Evolutionary conservation across 2,329 filamentous ascomycete genomes (phyloP), one percentile per base, ranked within the genome.

Genomic region (Orbilia quercus): DNA sequence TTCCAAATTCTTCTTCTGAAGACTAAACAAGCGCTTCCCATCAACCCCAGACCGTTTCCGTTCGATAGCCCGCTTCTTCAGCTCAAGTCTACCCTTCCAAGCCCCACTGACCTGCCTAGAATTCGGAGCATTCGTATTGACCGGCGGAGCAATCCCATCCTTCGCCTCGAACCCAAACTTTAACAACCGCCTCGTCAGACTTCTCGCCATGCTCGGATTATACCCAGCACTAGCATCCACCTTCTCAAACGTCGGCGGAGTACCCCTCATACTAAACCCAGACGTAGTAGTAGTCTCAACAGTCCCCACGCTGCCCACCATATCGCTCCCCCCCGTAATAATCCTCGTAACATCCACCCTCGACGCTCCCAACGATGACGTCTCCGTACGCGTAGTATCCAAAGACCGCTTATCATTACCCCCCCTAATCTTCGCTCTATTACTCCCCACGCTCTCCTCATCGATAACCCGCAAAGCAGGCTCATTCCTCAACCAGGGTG

Each of bases 181-280:
- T 25, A 72, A 58, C n/a, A 72, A 45, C 5, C 67, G 44, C 18
- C 67, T 64, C 6, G 67, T 72, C 28, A 72, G 36, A 54, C 67
- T 72, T 45, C 59, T 51, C 28, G 59, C 67, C 67, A 72, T 60
- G 14, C 25, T 72, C 2, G 67, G 67, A 55, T 72, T 72, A 50
- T 72, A 72, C 53, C 45, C 51, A 16, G 62, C 53, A 9, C 34
- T 53, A 2, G 36, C 22, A 50, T 65, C 60, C n/a, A 72, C 50
- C 16, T 72, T 72, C 12, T 72, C 58, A 64, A 72, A 65, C 6
- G 59, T 31, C 3, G 51, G 59, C n/a, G 66, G 66, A 1, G 66
- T 72, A 7, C 47, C 65, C 11, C 45, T 64, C 44, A 59, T 57
- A 34, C 36, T 72, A 55, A 38, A 60, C 9, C 53, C 67, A 0